phyloP scores from a whole-genome alignment of 2,329 filamentous ascomycete species.

The Elsinoe necatrix region DNA sequence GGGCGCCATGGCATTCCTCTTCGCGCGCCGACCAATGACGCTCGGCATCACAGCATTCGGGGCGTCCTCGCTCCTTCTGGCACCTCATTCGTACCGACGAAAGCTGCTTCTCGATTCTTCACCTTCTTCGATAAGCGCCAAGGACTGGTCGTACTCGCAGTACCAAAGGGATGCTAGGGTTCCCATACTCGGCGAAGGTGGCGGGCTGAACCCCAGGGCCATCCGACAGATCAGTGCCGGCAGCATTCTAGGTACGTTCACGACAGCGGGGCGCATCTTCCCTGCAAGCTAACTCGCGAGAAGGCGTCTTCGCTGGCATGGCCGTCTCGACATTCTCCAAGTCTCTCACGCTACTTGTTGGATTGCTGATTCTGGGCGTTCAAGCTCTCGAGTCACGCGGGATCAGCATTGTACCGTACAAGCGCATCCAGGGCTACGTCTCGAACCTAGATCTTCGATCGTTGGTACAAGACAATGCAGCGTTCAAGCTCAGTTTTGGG shows the following conservation, averaged over 20 bases:
- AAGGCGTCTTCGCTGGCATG: constrained; percentile 56
- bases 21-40: constrained; percentile 14
- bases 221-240: constrained; percentile 40
- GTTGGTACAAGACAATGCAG: constrained; percentile 49
- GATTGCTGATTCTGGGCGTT: constrained; percentile 53
- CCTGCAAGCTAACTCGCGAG: not conserved
- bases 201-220: constrained; percentile 34
- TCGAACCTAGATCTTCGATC: constrained; percentile 43
- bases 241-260: constrained; percentile 36
- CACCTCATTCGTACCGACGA: constrained; percentile 24
- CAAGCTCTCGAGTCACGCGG: constrained; percentile 45
- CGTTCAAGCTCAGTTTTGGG: constrained; percentile 63
- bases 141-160: constrained; percentile 33
- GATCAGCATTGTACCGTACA: constrained; percentile 43
- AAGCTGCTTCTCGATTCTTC: constrained; percentile 32
- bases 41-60: constrained; percentile 17
- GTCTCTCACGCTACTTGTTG: constrained; percentile 58
- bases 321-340: constrained; percentile 62
- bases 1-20: constrained; percentile 7
- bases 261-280: not conserved
- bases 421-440: constrained; percentile 43
- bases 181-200: constrained; percentile 31
- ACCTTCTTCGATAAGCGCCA: constrained; percentile 24
- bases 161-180: constrained; percentile 34
- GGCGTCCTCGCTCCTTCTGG: constrained; percentile 24